Percentiles rank a stretch among this genome's conserved stretches.
Evolutionary conservation across 169 alveolate species (phyloP).

Genomic region (Sarcocystis neurona): DNA sequence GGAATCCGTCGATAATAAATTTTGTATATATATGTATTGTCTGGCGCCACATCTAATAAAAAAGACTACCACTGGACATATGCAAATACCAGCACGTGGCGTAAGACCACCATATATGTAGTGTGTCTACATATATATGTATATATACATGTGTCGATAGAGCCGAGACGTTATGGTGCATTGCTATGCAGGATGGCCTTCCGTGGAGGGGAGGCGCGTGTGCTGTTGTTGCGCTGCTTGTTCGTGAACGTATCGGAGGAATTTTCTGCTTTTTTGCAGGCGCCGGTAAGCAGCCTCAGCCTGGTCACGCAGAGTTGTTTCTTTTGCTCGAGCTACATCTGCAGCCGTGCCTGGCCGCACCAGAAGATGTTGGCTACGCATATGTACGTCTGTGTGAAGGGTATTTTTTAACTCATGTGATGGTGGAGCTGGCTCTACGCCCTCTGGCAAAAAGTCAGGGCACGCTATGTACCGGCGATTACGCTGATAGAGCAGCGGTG

Average conservation of each 20-base stretch:
- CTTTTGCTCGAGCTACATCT: neutral
- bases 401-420: neutral
- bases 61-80: no score
- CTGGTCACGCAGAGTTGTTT: no score
- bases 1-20: no score
- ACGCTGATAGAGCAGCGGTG: constrained; percentile 41
- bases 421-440: constrained; percentile 20
- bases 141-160: neutral
- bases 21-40: no score
- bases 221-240: neutral
- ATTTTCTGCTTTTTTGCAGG: neutral
- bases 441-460: constrained; percentile 35
- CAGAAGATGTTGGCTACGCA: neutral
- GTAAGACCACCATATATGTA: neutral
- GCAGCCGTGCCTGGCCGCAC: neutral
- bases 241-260: neutral
- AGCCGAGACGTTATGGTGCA: neutral
- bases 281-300: constrained; percentile 24
- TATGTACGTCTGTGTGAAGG: neutral
- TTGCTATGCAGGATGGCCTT: neutral
- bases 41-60: no score
- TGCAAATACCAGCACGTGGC: neutral
- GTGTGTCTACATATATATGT: neutral
- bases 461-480: constrained; percentile 33
- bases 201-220: neutral